Evolutionary conservation across 129 eudicot genomes (phyloP), one percentile per base, ranked within the genome.

Genomic region (Artemisia argyi): DNA sequence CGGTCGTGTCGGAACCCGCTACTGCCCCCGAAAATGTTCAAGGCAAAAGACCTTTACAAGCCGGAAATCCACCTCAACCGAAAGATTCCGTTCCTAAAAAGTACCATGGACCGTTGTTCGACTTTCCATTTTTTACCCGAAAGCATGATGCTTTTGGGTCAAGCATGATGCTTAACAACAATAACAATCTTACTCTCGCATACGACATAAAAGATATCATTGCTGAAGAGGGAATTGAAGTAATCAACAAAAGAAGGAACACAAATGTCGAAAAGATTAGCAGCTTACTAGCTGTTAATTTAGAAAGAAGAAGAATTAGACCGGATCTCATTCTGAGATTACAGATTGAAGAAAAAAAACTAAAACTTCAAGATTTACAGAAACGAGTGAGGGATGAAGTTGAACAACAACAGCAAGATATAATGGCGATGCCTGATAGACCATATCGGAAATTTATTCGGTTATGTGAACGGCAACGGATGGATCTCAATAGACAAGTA

Each of bases 341-440:
- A 83, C 99, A 94, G 78, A 90, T 94, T 61, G 97, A 94, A 79
- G 95, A 91, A 57, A 94, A 87, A 60, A 94, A 94, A 63, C 84
- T 94, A 39, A 81, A 67, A 69, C 85, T 90, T 39, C 78, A 80
- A 51, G 99, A 88, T 77, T 62, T 82, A 42, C 99, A 94, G 80
- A 85, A 87, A 28, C 96, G 88, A n/a, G 82, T 94, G 73, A 82
- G 97, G 71, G 97, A 86, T 1, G 90, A 90, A 80, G 86, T 94
- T n/a, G 99, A 94, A 73, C 93, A 85, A 17, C 93, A 90, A 54
- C 99, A 94, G 54, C 96, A 83, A 70, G 99, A 94, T 48, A 89
- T 94, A 78, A 90, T 94, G 99, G 91, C 93, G 3, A 94, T 94
- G 99, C 95, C 97, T 56, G 99, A 94, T 67, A 83, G 99, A 68